phyloP scores from a whole-genome alignment of 208 protist genomes.

The Leishmania lainsoni region DNA sequence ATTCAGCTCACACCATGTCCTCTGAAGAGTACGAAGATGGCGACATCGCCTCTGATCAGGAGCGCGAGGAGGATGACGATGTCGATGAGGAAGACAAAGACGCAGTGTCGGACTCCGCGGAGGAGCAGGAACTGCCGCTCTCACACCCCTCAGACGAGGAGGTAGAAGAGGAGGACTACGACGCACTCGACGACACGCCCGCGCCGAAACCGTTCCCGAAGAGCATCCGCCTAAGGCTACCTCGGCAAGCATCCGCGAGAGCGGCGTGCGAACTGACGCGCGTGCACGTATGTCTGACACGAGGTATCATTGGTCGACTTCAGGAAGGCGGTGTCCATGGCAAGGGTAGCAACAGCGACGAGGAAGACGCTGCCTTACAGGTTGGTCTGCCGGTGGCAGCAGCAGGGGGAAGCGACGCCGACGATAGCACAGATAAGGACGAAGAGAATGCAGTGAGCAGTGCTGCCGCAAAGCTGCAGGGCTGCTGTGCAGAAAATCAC shows the following conservation, averaged over 20 bases:
- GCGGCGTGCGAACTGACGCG: slow-evolving; percentile 8
- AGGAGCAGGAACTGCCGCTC: slow-evolving; percentile 1
- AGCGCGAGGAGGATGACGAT: slow-evolving; percentile 7
- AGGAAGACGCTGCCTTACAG: neutral
- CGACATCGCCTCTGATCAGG: neutral
- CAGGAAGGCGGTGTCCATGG: neutral
- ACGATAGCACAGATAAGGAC: slow-evolving; percentile 3
- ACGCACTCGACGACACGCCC: slow-evolving; percentile 6
- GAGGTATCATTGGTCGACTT: slow-evolving; percentile 16
- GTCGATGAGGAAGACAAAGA: slow-evolving; percentile 29
- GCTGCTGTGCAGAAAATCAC: slow-evolving; percentile 21
- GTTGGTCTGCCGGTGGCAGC: neutral
- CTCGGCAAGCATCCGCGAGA: neutral
- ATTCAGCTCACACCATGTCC: neutral
- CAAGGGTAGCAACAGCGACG: neutral
- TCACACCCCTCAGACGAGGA: slow-evolving; percentile 5
- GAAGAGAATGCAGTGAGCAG: neutral
- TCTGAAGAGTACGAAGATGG: slow-evolving; percentile 15
- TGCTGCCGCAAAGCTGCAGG: slow-evolving; percentile 13
- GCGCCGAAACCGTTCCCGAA: slow-evolving; percentile 25
- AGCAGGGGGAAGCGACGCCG: neutral
- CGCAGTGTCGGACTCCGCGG: neutral
- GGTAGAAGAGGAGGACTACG: slow-evolving; percentile 25
- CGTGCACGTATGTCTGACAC: slow-evolving; percentile 31
- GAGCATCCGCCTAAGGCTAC: slow-evolving; percentile 19